phyloP scores from a whole-genome alignment of 2,329 filamentous ascomycete species.

The Knoxdaviesia capensis region DNA sequence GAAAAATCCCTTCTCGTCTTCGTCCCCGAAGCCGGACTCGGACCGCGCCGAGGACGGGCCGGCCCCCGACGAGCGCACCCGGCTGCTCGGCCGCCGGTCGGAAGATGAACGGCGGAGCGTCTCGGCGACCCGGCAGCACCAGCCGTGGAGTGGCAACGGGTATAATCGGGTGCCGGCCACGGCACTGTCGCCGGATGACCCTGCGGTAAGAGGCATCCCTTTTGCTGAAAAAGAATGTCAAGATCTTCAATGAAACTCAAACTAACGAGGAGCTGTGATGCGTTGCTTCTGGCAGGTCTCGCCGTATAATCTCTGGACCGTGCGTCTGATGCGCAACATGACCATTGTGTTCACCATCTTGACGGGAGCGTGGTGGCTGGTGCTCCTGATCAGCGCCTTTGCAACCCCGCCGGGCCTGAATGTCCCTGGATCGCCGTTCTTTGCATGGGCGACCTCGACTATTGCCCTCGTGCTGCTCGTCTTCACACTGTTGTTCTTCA shows the following conservation, averaged over 20 bases:
- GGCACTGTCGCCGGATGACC: slow-evolving; percentile 19
- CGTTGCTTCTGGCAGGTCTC: slow-evolving; percentile 31
- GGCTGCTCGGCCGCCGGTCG: slow-evolving; percentile 48
- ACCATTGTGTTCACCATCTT: slow-evolving; percentile 57
- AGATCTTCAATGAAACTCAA: not conserved
- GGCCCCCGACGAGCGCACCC: slow-evolving; percentile 31
- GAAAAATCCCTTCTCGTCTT: slow-evolving; percentile 1
- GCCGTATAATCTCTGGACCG: slow-evolving; percentile 87
- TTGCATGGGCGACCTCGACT: slow-evolving; percentile 66
- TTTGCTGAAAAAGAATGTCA: slow-evolving; percentile 7
- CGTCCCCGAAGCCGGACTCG: slow-evolving; percentile 1
- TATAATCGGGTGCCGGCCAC: too few relatives aligned
- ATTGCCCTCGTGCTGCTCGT: slow-evolving; percentile 58
- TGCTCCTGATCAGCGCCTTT: slow-evolving; percentile 78
- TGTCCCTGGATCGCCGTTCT: slow-evolving; percentile 79
- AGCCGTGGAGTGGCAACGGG: too few relatives aligned
- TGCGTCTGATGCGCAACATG: slow-evolving; percentile 60
- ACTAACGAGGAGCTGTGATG: not conserved
- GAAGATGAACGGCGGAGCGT: slow-evolving; percentile 26
- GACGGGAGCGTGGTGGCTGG: slow-evolving; percentile 80
- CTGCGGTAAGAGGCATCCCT: slow-evolving; percentile 12
- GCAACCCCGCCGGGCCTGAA: slow-evolving; percentile 76
- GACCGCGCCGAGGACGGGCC: slow-evolving; percentile 9
- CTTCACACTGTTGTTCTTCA: slow-evolving; percentile 69
- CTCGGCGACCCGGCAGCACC: too few relatives aligned